phyloP scores from a whole-genome alignment of 768 basidiomycete species.

The Inosperma sp. region DNA sequence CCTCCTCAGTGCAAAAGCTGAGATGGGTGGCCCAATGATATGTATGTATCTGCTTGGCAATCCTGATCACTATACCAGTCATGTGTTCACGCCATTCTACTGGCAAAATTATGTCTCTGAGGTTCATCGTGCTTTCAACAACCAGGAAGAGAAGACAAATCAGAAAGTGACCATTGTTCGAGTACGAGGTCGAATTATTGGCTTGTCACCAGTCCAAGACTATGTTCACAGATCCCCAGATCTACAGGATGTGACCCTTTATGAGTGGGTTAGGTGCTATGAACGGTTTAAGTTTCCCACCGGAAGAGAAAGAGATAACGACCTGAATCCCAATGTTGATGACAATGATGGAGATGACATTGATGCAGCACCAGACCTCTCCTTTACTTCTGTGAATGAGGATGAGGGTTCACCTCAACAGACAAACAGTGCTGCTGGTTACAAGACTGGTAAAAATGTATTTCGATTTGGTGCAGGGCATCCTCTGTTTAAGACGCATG shows the following conservation, averaged over 20 bases:
- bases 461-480: background rate
- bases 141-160: background rate
- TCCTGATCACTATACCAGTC: conserved; percentile 37
- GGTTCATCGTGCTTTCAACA: conserved; percentile 15
- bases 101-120: conserved; percentile 31
- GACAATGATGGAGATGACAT: background rate
- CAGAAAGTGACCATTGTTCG: conserved; percentile 1
- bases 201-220: background rate
- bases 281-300: background rate
- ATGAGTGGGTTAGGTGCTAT: conserved; percentile 6
- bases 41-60: conserved; percentile 30
- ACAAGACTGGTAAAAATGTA: background rate
- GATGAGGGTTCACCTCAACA: background rate
- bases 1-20: conserved; percentile 29
- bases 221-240: conserved; percentile 1
- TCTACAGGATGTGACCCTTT: background rate
- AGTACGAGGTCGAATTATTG: background rate
- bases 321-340: background rate
- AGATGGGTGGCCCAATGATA: conserved; percentile 36
- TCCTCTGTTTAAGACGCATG: background rate
- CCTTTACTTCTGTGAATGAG: background rate
- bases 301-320: background rate
- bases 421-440: background rate
- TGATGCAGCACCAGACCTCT: no score
- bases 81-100: conserved; percentile 30